These are phyloP conservation scores for Rubia balearica DNA, from an alignment of 305 asterid species.

Conservation along the genomic window DNA sequence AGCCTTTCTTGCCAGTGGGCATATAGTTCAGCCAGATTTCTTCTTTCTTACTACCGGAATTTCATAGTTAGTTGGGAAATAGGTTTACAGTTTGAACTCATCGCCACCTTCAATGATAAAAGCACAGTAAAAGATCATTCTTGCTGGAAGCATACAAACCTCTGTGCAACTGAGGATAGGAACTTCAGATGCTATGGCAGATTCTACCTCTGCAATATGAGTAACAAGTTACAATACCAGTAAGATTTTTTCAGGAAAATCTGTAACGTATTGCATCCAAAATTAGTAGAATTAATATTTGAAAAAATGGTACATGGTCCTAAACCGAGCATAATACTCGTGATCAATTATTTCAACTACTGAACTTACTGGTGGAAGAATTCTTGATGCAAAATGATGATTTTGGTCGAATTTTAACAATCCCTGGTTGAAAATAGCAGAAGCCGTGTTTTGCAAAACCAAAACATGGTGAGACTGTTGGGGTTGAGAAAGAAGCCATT, in stretches of 20 bases:
- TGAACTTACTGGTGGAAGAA: slow-evolving; percentile 44
- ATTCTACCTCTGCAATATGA: slow-evolving; percentile 32
- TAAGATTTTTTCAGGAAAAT: not conserved
- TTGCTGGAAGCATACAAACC: slow-evolving; percentile 36
- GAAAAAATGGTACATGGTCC: not conserved
- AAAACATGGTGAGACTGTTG: slow-evolving; percentile 13
- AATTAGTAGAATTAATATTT: no score
- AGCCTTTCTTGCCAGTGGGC: not conserved
- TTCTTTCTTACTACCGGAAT: not conserved
- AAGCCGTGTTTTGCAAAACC: slow-evolving; percentile 25
- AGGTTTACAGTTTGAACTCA: not conserved
- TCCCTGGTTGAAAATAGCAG: slow-evolving; percentile 17
- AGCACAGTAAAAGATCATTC: not conserved
- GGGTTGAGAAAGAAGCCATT: slow-evolving; percentile 40
- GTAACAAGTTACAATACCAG: slow-evolving; percentile 5
- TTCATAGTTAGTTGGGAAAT: not conserved
- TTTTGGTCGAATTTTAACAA: slow-evolving; percentile 10
- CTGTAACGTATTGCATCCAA: not conserved
- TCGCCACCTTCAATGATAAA: not conserved
- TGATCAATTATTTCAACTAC: not conserved
- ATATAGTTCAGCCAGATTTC: no score
- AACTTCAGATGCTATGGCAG: slow-evolving; percentile 31
- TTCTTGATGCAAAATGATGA: slow-evolving; percentile 26
- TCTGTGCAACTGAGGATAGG: slow-evolving; percentile 66
- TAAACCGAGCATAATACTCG: not conserved